A percentile compares a stretch with the other conserved stretches of the same genome.
Evolutionary conservation across 169 alveolate genomes (phyloP).

Genomic region (Neospora caninum): DNA sequence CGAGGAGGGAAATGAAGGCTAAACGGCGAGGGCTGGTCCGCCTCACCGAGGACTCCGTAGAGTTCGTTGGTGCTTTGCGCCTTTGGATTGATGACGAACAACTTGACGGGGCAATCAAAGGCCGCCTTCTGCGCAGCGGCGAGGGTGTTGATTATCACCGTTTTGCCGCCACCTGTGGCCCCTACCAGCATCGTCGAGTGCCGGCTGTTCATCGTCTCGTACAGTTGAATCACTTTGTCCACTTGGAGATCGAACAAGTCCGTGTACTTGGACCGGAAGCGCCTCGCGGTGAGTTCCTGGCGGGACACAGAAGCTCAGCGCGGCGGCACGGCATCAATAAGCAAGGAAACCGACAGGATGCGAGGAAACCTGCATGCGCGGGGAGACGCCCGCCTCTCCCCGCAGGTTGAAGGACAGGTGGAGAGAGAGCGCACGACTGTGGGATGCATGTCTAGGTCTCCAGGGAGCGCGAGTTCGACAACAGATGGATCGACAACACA

Average conservation of each 20-base stretch:
- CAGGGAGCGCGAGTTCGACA: too few species aligned
- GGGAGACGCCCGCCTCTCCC: too few species aligned
- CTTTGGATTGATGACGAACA: conserved; percentile 90
- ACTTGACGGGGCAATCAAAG: conserved; percentile 79
- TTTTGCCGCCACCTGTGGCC: conserved; percentile 94
- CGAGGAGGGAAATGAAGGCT: too few species aligned
- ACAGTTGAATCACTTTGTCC: conserved; percentile 90
- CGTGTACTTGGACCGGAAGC: conserved; percentile 75
- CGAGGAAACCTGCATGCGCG: background rate
- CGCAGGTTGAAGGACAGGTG: too few species aligned
- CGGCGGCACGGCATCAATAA: background rate
- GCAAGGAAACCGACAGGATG: too few species aligned
- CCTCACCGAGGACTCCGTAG: conserved; percentile 88
- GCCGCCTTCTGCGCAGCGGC: conserved; percentile 86
- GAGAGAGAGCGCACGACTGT: too few species aligned
- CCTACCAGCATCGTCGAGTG: conserved; percentile 95
- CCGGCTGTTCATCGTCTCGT: conserved; percentile 94
- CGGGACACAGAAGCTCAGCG: conserved; percentile 42
- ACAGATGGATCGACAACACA: too few species aligned
- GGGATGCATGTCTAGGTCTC: too few species aligned
- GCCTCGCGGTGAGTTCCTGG: conserved; percentile 63
- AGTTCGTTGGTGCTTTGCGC: conserved; percentile 90
- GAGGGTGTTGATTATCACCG: conserved; percentile 86
- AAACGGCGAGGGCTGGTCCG: background rate
- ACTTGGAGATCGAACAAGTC: conserved; percentile 85